phyloP scores from a whole-genome alignment of 495 filamentous ascomycete species.

The Clohesyomyces aquaticus region DNA sequence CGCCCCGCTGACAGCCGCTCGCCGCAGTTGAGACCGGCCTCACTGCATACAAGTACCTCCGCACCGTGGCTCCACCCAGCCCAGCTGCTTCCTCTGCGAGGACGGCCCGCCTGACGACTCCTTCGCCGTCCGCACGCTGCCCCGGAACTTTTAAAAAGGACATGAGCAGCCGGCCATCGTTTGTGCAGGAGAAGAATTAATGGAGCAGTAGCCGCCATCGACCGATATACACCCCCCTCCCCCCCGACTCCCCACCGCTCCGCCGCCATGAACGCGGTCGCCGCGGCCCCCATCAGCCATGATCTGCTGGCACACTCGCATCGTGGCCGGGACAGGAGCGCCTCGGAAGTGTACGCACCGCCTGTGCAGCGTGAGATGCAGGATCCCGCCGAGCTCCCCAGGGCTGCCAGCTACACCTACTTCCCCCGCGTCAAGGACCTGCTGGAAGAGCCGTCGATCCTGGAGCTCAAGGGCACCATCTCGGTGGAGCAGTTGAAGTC shows the following conservation, averaged over 20 bases:
- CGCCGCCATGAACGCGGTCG: conserved; percentile 29
- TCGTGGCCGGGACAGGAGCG: conserved; percentile 23
- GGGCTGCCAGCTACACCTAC: conserved; percentile 43
- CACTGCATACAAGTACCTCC: no score
- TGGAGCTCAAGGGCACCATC: conserved; percentile 37
- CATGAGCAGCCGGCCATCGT: conserved; percentile 16
- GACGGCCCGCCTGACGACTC: conserved; percentile 7
- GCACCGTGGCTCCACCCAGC: not conserved
- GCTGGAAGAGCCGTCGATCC: conserved; percentile 32
- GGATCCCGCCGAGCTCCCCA: conserved; percentile 24
- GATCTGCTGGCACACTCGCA: conserved; percentile 20
- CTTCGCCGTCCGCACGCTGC: conserved; percentile 8
- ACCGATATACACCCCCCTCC: not conserved
- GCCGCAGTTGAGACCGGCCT: conserved; percentile 9
- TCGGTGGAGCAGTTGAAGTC: conserved; percentile 38
- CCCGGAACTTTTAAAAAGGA: no score
- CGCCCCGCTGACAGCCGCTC: conserved; percentile 32
- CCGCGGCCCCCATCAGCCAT: conserved; percentile 21
- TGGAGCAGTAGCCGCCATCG: conserved; percentile 20
- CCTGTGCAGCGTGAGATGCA: conserved; percentile 11
- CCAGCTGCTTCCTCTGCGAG: not conserved
- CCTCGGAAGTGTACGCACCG: conserved; percentile 30
- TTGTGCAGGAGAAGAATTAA: not conserved
- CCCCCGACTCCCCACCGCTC: not conserved
- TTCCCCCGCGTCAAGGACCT: conserved; percentile 39